Evolutionary conservation across 371 early-diverging fungal species (phyloP).

Genomic region (Capillidium heterosporum): DNA sequence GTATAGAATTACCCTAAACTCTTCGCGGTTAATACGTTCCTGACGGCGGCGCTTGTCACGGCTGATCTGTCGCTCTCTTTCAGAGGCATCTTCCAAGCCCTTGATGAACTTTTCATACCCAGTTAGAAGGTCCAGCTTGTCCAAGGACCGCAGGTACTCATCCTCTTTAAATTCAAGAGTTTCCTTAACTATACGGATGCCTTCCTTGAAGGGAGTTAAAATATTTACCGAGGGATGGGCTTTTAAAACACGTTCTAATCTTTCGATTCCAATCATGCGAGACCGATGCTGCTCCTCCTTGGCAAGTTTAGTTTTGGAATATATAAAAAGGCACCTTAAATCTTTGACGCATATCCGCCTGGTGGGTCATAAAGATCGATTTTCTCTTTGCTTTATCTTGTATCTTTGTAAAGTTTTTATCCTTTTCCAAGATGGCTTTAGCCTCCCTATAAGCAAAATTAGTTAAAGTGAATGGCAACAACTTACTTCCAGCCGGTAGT

Average conservation of each 20-base stretch:
- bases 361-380: constrained; percentile 11
- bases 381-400: constrained; percentile 13
- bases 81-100: constrained; percentile 37
- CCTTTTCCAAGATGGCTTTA: constrained; percentile 12
- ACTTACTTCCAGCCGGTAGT: not conserved
- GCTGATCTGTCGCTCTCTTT: constrained; percentile 17
- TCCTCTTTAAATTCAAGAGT: constrained; percentile 27
- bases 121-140: constrained; percentile 54
- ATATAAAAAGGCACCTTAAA: constrained; percentile 17
- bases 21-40: constrained; percentile 52
- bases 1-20: constrained; percentile 21
- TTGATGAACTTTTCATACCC: constrained; percentile 63
- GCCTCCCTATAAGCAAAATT: not conserved
- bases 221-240: constrained; percentile 40
- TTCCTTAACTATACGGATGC: constrained; percentile 24
- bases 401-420: constrained; percentile 14
- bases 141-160: constrained; percentile 45
- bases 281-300: constrained; percentile 36
- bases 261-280: constrained; percentile 42
- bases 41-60: constrained; percentile 22
- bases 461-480: not conserved
- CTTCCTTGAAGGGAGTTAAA: constrained; percentile 48
- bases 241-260: constrained; percentile 29
- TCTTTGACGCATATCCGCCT: constrained; percentile 13
- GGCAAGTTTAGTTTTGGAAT: not conserved